phyloP scores from a whole-genome alignment of 2,329 filamentous ascomycete species.

The Xylariales sp. region DNA sequence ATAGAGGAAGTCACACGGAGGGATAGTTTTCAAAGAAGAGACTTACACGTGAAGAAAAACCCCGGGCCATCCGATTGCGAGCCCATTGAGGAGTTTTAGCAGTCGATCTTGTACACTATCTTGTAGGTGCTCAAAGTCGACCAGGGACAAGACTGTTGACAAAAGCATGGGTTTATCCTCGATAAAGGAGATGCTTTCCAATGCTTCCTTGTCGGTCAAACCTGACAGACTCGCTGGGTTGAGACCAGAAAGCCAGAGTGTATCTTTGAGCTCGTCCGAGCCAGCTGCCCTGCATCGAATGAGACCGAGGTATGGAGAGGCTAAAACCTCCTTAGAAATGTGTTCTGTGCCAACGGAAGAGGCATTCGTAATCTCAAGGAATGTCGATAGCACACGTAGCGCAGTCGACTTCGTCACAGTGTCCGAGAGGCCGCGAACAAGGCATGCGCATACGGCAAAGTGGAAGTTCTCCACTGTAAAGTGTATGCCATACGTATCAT shows the following conservation, averaged over 20 bases:
- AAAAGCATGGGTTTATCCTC: conserved; percentile 60
- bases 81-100: conserved; percentile 54
- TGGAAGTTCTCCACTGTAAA: conserved; percentile 64
- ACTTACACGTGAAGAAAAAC: conserved; percentile 58
- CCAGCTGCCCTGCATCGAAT: conserved; percentile 53
- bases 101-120: conserved; percentile 57
- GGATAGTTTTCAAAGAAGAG: no score
- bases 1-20: not conserved
- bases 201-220: conserved; percentile 32
- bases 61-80: conserved; percentile 49
- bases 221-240: conserved; percentile 38
- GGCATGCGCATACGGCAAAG: conserved; percentile 60
- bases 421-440: conserved; percentile 61
- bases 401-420: conserved; percentile 54
- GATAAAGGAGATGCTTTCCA: conserved; percentile 40
- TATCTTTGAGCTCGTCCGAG: conserved; percentile 58
- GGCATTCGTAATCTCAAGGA: conserved; percentile 49
- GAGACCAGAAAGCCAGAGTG: conserved; percentile 56
- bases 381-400: conserved; percentile 57
- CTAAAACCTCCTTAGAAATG: conserved; percentile 25
- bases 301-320: conserved; percentile 57
- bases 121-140: conserved; percentile 63
- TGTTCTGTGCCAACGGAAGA: conserved; percentile 25
- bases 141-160: conserved; percentile 58
- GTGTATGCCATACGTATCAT: conserved; percentile 62